Evolutionary conservation across 306 rosid genomes (phyloP), one percentile per base, ranked within the genome.

Genomic region (Luffa acutangula): DNA sequence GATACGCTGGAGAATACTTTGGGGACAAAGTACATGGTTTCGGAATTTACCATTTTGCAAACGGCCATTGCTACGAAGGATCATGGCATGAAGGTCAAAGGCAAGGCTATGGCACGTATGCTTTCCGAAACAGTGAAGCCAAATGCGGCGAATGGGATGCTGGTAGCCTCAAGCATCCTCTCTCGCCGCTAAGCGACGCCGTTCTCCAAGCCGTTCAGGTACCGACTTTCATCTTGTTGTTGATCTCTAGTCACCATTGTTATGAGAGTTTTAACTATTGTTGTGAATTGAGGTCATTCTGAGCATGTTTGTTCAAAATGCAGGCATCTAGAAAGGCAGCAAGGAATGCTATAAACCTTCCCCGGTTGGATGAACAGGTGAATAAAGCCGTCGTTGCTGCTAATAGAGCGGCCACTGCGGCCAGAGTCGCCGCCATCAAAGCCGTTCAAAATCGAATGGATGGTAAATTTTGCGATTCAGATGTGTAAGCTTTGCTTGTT

Each of bases 11-110:
- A 39, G 99, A 96, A 85, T 96, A 93, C 84, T 93, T 95, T 41
- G 97, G 97, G 13, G 98, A 96, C 89, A 96, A 88, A 83, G 91
- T 96, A 75, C 99, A 96, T 84, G 99, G 98, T 86, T 96, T 96
- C 71, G 99, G 99, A 14, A 87, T 90, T 8, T 96, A 96, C 81
- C 93, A 91, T 81, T 96, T 96, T 73, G 96, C 96, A 2, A 93
- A 95, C 41, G 94, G 97, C n/a, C 99, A 95, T 82, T 91, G 96
- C 70, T 95, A 95, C 4, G 99, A 93, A 75, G 99, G 99, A 11
- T 93, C 98, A 7, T 96, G 99, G 99, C 98, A 96, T 63, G 99
- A 96, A 75, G 98, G 98, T 21, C 91, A 97, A 1, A 93, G 92
- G 83, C 99, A 93, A 84, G 99, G 98, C 41, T 86, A 86, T 2